These are phyloP conservation scores for Beauveria brongniartii DNA, from an alignment of 2,329 filamentous ascomycete species.

Conservation along the genomic window DNA sequence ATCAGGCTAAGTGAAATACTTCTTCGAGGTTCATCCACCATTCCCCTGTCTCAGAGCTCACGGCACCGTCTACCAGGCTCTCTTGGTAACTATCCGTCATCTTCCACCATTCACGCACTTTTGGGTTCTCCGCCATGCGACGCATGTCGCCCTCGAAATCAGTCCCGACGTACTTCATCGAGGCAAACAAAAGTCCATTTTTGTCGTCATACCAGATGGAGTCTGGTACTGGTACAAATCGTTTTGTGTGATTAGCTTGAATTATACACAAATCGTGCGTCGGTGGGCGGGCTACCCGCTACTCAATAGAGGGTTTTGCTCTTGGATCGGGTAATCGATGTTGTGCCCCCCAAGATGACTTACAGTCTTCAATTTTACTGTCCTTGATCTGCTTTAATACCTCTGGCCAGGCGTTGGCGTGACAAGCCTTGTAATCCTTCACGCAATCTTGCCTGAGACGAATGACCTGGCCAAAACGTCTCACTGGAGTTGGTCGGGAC, in stretches of 20 bases:
- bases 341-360: slow-evolving; percentile 17
- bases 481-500: slow-evolving; percentile 32
- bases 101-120: slow-evolving; percentile 70
- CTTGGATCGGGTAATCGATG: neutral
- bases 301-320: neutral
- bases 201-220: slow-evolving; percentile 63
- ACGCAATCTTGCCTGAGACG: slow-evolving; percentile 60
- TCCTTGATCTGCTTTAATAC: slow-evolving; percentile 68
- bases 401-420: slow-evolving; percentile 68
- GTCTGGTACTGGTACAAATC: slow-evolving; percentile 35
- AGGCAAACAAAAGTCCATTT: slow-evolving; percentile 60
- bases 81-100: slow-evolving; percentile 74
- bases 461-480: slow-evolving; percentile 63
- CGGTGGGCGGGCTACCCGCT: neutral
- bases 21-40: slow-evolving; percentile 67
- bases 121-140: slow-evolving; percentile 62
- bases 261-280: neutral
- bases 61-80: slow-evolving; percentile 50
- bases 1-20: slow-evolving; percentile 53
- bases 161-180: slow-evolving; percentile 70
- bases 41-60: slow-evolving; percentile 48
- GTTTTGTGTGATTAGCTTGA: neutral
- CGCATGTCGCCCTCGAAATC: slow-evolving; percentile 69
- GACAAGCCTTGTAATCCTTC: slow-evolving; percentile 64
- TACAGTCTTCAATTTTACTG: slow-evolving; percentile 67